A percentile compares a stretch with the other conserved stretches of the same genome.
These are phyloP conservation scores for Daldinia decipiens DNA, from an alignment of 495 filamentous ascomycete species.

Conservation along the genomic window DNA sequence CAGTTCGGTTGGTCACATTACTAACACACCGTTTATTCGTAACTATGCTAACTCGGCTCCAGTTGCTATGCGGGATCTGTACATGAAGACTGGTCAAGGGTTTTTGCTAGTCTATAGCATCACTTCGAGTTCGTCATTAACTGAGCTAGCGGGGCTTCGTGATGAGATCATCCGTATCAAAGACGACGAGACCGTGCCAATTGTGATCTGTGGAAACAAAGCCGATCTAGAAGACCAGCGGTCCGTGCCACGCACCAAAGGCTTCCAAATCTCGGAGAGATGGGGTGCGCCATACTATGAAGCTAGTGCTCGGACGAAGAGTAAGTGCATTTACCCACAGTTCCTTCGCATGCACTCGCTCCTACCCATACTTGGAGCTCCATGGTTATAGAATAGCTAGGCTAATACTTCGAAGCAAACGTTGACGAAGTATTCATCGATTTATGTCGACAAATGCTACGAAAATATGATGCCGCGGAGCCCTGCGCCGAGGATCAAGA, in stretches of 20 bases:
- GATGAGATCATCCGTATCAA: conserved; percentile 98
- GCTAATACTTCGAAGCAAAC: conserved; percentile 66
- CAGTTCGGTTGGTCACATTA: conserved; percentile 83
- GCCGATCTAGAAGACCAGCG: conserved; percentile 94
- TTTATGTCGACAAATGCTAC: conserved; percentile 90
- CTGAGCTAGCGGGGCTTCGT: conserved; percentile 86
- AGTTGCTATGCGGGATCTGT: conserved; percentile 81
- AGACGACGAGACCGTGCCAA: conserved; percentile 88
- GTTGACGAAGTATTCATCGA: conserved; percentile 97
- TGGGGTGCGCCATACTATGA: conserved; percentile 98
- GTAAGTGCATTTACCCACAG: conserved; percentile 50
- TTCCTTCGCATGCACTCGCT: conserved; percentile 16
- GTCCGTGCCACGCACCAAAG: conserved; percentile 80
- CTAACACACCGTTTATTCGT: conserved; percentile 8
- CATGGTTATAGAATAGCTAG: background rate
- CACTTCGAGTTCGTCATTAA: conserved; percentile 83
- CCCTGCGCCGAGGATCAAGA: conserved; percentile 53
- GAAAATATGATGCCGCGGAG: conserved; percentile 67
- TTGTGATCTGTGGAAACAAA: conserved; percentile 98
- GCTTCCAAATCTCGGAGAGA: conserved; percentile 84
- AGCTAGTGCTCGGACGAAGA: conserved; percentile 80
- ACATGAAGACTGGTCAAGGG: conserved; percentile 97
- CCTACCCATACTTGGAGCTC: conserved; percentile 13
- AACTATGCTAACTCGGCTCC: conserved; percentile 38
- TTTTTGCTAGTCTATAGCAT: conserved; percentile 98